Conservation (phyloP, 2,329 filamentous ascomycete species). For the Cucurbitaria berberidis region DNA sequence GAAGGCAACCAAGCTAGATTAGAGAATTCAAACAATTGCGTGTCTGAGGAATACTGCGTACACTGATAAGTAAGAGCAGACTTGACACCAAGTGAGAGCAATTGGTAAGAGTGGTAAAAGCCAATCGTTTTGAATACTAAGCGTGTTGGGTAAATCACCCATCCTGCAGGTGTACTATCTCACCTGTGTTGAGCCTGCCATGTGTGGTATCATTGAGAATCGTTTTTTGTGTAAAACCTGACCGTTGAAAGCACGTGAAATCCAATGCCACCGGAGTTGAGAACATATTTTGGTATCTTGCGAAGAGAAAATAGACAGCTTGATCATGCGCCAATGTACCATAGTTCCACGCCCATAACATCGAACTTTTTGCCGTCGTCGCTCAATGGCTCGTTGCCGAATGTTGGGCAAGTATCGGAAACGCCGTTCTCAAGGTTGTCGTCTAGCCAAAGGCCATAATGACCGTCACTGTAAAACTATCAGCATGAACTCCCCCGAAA, state of each 20-base stretch:
- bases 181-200: neutral
- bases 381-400: conserved; percentile 92
- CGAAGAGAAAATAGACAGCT: neutral
- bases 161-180: neutral
- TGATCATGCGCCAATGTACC: conserved; percentile 73
- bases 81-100: neutral
- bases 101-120: neutral
- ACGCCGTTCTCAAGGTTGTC: conserved; percentile 83
- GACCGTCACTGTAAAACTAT: conserved; percentile 66
- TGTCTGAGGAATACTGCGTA: neutral
- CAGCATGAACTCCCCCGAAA: neutral
- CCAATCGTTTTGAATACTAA: neutral
- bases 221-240: neutral
- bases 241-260: neutral
- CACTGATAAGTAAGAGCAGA: neutral
- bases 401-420: conserved; percentile 84
- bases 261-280: neutral
- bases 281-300: neutral
- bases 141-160: neutral
- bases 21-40: neutral
- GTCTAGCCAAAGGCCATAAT: conserved; percentile 93
- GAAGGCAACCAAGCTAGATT: neutral
- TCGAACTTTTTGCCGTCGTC: conserved; percentile 93
- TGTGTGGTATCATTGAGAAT: neutral
- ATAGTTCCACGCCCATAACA: conserved; percentile 87